phyloP scores from a whole-genome alignment of 768 basidiomycete species.

The Pulveroboletus sp. region DNA sequence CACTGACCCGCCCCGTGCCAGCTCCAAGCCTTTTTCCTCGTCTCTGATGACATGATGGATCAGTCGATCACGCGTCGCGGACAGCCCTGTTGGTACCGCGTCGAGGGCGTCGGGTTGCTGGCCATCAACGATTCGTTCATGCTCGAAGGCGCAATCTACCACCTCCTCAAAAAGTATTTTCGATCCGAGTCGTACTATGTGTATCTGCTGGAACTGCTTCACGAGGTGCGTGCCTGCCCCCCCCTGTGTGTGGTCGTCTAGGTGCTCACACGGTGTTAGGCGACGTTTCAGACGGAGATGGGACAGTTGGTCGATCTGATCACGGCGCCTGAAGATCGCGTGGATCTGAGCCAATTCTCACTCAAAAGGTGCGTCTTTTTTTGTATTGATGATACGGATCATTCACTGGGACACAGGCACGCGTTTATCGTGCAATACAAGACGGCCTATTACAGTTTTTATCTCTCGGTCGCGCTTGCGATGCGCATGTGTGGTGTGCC shows the following conservation, averaged over 20 bases:
- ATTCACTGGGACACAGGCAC: conserved; percentile 59
- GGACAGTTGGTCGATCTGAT: conserved; percentile 96
- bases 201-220: conserved; percentile 88
- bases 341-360: conserved; percentile 88
- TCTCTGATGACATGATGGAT: conserved; percentile 98
- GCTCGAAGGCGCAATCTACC: conserved; percentile 93
- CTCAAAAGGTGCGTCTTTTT: conserved; percentile 57
- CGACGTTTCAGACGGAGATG: conserved; percentile 89
- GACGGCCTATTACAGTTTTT: conserved; percentile 97
- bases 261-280: too few species aligned
- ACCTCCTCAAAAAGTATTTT: conserved; percentile 86
- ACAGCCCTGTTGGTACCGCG: conserved; percentile 92
- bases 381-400: conserved; percentile 16
- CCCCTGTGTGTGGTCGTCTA: too few species aligned
- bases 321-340: conserved; percentile 87
- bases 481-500: conserved; percentile 76
- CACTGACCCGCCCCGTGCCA: conserved; percentile 24
- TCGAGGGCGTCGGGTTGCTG: conserved; percentile 61
- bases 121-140: conserved; percentile 97
- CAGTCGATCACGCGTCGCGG: conserved; percentile 87
- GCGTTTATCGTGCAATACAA: conserved; percentile 94
- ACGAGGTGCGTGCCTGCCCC: conserved; percentile 63
- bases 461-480: conserved; percentile 94
- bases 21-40: conserved; percentile 98
- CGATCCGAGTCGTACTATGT: conserved; percentile 77